A percentile compares a stretch with the other conserved stretches of the same genome.
Conservation (phyloP, 805 yeast species). For the Candida dajiaensis region DNA sequence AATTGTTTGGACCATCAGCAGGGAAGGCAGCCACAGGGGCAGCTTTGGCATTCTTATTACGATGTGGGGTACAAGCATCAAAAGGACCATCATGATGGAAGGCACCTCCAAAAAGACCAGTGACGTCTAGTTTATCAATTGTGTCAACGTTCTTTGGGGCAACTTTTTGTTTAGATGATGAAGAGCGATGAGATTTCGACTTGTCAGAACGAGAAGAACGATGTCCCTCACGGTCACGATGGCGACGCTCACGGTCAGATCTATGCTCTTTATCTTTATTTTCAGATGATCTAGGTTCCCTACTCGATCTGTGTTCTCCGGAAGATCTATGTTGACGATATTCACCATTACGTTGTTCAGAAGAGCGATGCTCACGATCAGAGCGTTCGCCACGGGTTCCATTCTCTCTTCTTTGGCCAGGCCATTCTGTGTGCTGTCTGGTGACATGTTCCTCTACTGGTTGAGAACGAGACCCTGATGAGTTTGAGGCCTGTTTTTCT, state of each 20-base stretch:
- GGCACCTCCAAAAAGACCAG: slow-evolving; percentile 89
- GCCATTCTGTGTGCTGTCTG: slow-evolving; percentile 5
- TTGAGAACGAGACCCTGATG: slow-evolving; percentile 23
- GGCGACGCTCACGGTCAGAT: slow-evolving; percentile 9
- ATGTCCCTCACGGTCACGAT: slow-evolving; percentile 5
- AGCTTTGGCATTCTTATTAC: slow-evolving; percentile 67
- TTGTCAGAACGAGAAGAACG: slow-evolving; percentile 1
- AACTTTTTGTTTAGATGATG: slow-evolving; percentile 26
- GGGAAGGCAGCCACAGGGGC: slow-evolving; percentile 98
- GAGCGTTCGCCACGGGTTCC: not conserved
- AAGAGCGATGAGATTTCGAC: slow-evolving; percentile 14
- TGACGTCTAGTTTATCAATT: slow-evolving; percentile 92
- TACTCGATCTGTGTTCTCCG: slow-evolving; percentile 1
- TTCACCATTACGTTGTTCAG: not conserved
- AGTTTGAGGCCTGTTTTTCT: slow-evolving; percentile 35
- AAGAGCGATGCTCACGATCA: not conserved
- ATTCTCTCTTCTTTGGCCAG: slow-evolving; percentile 3
- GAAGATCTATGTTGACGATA: not conserved
- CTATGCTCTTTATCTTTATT: not conserved
- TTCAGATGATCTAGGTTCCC: not conserved
- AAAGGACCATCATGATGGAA: slow-evolving; percentile 99
- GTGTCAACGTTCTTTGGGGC: slow-evolving; percentile 76
- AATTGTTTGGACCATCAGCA: slow-evolving; percentile 87
- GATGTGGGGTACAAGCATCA: slow-evolving; percentile 96
- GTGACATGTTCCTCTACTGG: slow-evolving; percentile 12